Evolutionary conservation across 306 rosid genomes (phyloP), one percentile per base, ranked within the genome.

Genomic region (Cucumis cinereus): DNA sequence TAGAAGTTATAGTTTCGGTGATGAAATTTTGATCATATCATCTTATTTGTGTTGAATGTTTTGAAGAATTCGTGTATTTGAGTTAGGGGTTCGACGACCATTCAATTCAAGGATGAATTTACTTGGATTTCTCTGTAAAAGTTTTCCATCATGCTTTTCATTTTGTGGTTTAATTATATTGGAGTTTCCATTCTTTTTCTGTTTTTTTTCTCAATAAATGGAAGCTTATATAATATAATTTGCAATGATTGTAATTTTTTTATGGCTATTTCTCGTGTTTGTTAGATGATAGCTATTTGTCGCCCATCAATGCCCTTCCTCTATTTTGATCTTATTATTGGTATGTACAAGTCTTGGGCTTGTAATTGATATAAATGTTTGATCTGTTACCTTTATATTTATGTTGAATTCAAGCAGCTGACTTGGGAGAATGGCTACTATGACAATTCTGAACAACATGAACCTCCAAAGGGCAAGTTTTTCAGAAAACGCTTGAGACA

Each of bases 361-460:
- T 56, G 36, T n/a, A 35, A 56, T 55, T 74, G 67, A 56, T 56
- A 23, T 22, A 12, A 33, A 20, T 10, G n/a, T 28, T 53, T 74
- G 50, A 17, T 54, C 43, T 74, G 19, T 40, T 57, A 36, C 23
- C 56, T 40, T 17, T 22, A 24, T 22, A 16, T 8, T 81, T 77
- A 54, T 77, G 38, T 10, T 60, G 77, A 84, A 82, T 80, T 85
- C 89, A 95, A 98, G 99, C 84, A 90, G 78, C 79, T 95, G 86
- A 95, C 98, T 70, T 95, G 90, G 91, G 98, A 92, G 84, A 95
- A 95, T 36, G 98, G 88, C 73, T 95, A 90, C 87, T 95, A 83
- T 84, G 91, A 86, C 85, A 89, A 84, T 77, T 83, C 81, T 57
- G 86, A n/a, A 83, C 82, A 84, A 73, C 70, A 83, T 69, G 82